A percentile compares a stretch with the other conserved stretches of the same genome.
These are phyloP conservation scores for Solanum etuberosum DNA, from an alignment of 257 asterid species.

Conservation along the genomic window DNA sequence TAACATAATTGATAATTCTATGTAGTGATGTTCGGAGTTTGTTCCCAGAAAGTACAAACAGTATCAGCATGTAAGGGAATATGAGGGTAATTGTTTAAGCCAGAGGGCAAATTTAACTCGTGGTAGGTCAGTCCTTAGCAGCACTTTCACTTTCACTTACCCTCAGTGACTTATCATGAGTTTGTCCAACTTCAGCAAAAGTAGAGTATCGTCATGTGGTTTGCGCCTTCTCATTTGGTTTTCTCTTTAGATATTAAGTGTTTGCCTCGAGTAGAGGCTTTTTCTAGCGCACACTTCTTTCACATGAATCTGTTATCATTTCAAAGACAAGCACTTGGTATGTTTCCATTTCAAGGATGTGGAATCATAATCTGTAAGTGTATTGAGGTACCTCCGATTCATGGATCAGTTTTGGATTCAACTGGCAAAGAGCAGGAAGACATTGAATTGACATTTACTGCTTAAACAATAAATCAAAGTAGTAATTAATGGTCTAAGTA, in stretches of 20 bases:
- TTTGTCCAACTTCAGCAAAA: not conserved
- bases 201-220: not conserved
- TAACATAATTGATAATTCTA: not conserved
- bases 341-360: not conserved
- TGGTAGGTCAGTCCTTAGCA: not conserved
- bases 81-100: not conserved
- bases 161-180: not conserved
- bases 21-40: not conserved
- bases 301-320: not conserved
- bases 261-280: not conserved
- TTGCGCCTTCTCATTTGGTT: not conserved
- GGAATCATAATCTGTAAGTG: not conserved
- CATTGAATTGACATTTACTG: not conserved
- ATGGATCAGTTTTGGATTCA: not conserved
- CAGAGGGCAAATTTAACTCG: not conserved
- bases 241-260: not conserved
- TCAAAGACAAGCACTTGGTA: not conserved
- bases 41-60: not conserved
- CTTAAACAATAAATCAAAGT: not conserved
- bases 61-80: not conserved
- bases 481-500: not conserved
- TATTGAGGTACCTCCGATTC: not conserved
- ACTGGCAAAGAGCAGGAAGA: not conserved
- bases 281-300: not conserved
- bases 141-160: not conserved